Base-by-base conservation (phyloP, 2,329 filamentous ascomycete species). In the Exserohilum turcica region DNA sequence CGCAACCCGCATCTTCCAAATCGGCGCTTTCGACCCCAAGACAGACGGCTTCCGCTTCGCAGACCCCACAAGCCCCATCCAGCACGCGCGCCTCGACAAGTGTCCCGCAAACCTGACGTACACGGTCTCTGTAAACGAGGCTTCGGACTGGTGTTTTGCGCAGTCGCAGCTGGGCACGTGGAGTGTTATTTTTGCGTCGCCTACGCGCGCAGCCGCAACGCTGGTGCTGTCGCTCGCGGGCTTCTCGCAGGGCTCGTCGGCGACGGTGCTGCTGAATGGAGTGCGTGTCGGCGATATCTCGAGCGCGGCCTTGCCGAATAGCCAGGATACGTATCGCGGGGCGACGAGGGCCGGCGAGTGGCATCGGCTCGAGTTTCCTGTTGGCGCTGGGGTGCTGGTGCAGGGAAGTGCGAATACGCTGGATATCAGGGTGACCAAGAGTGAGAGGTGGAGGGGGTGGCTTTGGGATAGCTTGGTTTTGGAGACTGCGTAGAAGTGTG, bases 131-230 rank as follows among this genome's bases (percentile, higher is more conserved):
- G 68, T 69, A 2, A 28, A n/a, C 5, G 58, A 63, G 1, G 18
- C 52, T 1, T 43, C 32, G 6, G 79, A 82, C 49, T 82, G 80
- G 80, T 82, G 76, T 54, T 82, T 80, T 48, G 79, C 74, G 0
- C 79, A 81, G 54, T 77, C 76, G 3, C 57, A 61, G 2, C 48
- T 70, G 0, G 74, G 74, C 0, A 72, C 67, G 0, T 74, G 71
- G 68, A 56, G 52, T 3, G 63, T 76, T 13, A 44, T 58, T 3
- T 76, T 76, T 74, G 76, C 56, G 59, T 71, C 28, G 63, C 52
- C 38, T 5, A 55, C 54, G 0, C 43, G 49, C 0, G 47, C 61
- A 1, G 66, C 68, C 2, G 74, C 76, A 0, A 71, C 74, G 27
- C 62, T 80, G 21, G 77, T 74, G 3, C 72, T 79, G 2, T 79